These are phyloP conservation scores for Xylaria castorea DNA, from an alignment of 495 filamentous ascomycete genomes.

Conservation along the genomic window DNA sequence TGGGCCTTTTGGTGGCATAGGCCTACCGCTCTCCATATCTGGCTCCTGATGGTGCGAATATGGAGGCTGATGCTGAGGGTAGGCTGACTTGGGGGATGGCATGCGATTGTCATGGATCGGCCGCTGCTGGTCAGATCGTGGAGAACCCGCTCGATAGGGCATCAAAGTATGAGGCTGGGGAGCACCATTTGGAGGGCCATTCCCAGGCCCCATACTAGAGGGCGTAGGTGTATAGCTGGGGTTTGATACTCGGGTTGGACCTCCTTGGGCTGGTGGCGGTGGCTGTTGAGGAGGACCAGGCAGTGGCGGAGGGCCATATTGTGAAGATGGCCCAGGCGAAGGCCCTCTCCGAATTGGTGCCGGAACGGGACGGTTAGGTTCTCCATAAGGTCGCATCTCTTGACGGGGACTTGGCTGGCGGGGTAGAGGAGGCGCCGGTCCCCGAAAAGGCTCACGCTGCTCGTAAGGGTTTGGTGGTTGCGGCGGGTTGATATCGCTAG, in stretches of 20 bases:
- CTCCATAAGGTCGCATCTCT: conserved; percentile 75
- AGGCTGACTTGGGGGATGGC: conserved; percentile 81
- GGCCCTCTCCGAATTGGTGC: conserved; percentile 52
- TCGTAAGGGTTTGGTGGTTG: conserved; percentile 82
- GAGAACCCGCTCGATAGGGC: conserved; percentile 78
- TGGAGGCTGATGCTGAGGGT: conserved; percentile 79
- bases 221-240: conserved; percentile 72
- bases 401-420: conserved; percentile 73
- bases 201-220: conserved; percentile 51
- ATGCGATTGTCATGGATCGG: conserved; percentile 85
- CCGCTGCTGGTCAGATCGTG: conserved; percentile 77
- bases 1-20: conserved; percentile 59
- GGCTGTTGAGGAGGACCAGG: conserved; percentile 58
- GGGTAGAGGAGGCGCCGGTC: conserved; percentile 64
- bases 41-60: conserved; percentile 70
- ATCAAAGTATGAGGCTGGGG: conserved; percentile 73
- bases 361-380: conserved; percentile 67
- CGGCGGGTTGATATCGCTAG: conserved; percentile 78
- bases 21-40: conserved; percentile 58
- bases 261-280: conserved; percentile 42
- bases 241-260: conserved; percentile 69
- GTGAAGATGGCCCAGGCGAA: conserved; percentile 58
- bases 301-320: conserved; percentile 64
- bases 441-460: conserved; percentile 70
- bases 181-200: conserved; percentile 64